Evolutionary conservation across 306 rosid species (phyloP), one percentile per base, ranked within the genome.

Genomic region (Abrus pulchellus): DNA sequence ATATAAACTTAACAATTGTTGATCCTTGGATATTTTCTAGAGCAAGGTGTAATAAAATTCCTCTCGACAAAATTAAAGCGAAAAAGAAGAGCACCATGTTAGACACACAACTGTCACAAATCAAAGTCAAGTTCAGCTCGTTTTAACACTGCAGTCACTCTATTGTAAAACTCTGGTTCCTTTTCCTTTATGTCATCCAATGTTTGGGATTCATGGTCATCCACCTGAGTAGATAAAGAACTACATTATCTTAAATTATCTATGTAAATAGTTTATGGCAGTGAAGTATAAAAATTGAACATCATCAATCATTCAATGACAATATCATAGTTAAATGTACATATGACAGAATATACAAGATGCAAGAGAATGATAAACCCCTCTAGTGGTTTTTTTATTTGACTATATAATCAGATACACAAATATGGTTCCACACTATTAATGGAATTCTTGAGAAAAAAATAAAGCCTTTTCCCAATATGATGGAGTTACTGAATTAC

Each of bases 81-180:
- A 50, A 43, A 68, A 57, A 30, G 5, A 43, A 54, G 20, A 41
- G 48, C 44, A 72, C 65, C 38, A 73, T 61, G 52, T 36, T 63
- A 48, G 75, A 30, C 14, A 70, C 38, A 52, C 72, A 80, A 63
- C 44, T 76, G 41, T 81, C 81, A 85, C 75, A 85, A 84, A 68
- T 84, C 89, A 74, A 94, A 90, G 60, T 94, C 97, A 54, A 83
- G 66, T 76, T 94, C 90, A 14, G 97, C 97, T 80, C 87, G 86
- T 88, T 86, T 89, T 74, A 94, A 85, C 10, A 83, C 86, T 47
- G 86, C 68, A 45, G 85, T 80, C 45, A 94, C 97, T 78, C 93
- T 88, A 38, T 0, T 49, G 80, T 82, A 94, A 83, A 87, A 94
- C 40, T 90, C 94, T 44, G 95, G 93, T 77, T 94, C 97, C 8